Evolutionary conservation across 2,329 filamentous ascomycete genomes (phyloP).

Genomic region (Aspergillus sp.): DNA sequence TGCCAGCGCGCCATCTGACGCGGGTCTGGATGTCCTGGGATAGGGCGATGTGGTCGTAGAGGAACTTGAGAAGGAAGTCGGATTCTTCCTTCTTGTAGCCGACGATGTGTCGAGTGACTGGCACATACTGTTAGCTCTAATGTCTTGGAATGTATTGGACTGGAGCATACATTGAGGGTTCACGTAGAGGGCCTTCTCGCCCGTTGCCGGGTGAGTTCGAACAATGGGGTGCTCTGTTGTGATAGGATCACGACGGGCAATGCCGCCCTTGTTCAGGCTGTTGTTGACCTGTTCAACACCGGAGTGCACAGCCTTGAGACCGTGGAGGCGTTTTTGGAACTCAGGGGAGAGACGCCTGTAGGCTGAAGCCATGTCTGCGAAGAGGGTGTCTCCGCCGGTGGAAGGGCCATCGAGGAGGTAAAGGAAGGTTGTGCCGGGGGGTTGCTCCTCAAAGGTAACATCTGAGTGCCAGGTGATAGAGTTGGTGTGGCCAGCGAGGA

Average conservation of each 20-base stretch:
- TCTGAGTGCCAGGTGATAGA: conserved; percentile 88
- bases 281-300: conserved; percentile 76
- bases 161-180: conserved; percentile 72
- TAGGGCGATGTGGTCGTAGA: conserved; percentile 72
- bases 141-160: not conserved
- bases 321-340: conserved; percentile 78
- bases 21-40: conserved; percentile 72
- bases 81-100: conserved; percentile 86
- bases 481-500: conserved; percentile 70
- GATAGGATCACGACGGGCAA: conserved; percentile 74
- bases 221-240: conserved; percentile 74
- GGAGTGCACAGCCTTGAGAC: conserved; percentile 77
- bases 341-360: conserved; percentile 77
- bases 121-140: not conserved
- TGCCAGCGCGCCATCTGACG: conserved; percentile 75
- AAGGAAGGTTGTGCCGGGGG: conserved; percentile 85
- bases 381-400: conserved; percentile 81
- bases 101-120: conserved; percentile 76
- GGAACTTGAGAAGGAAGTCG: conserved; percentile 72
- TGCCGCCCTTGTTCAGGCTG: conserved; percentile 64
- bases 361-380: conserved; percentile 75
- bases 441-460: conserved; percentile 83
- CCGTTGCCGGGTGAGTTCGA: conserved; percentile 72
- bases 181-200: conserved; percentile 79
- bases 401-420: conserved; percentile 81